Evolutionary conservation across 208 protist species (phyloP), one percentile per base, ranked within the genome.

Genomic region (Crithidia mellificae): DNA sequence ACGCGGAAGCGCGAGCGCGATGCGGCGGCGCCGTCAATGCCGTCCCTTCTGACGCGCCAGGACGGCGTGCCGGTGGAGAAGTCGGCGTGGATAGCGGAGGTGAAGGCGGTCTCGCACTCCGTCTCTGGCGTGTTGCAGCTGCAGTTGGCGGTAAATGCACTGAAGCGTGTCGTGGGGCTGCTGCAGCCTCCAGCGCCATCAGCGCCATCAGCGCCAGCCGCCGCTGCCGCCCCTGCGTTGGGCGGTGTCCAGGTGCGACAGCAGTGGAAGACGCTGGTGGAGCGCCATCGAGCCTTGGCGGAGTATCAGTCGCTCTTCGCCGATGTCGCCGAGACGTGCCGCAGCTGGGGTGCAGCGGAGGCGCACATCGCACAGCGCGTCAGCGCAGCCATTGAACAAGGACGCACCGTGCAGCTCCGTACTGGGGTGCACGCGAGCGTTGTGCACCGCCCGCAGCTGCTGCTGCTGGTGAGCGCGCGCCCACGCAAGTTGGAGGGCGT

Each of bases 361-460:
- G 59, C 27, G 30, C 50, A 44, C 39, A 54, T 91, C 24, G 81
- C 79, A 20, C 46, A 20, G 27, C 22, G 55, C 25, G 58, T 87
- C 56, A 44, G 68, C 47, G 55, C 32, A 0, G 80, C 84, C 11
- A 61, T 78, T 20, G 49, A 63, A 19, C 43, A 57, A 6, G 55
- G 76, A 25, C n/a, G 12, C 57, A 66, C 78, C 14, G 78, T 92
- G 19, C 84, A 83, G 5, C 59, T 94, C 15, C 85, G 82, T 39
- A 78, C 84, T 22, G 89, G 89, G 2, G 78, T 90, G 11, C 80
- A 81, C 61, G 65, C 80, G 47, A 90, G 80, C 0, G 66, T 94
- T 6, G 6, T 92, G 0, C 80, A 91, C 1, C 59, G 85, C 41
- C 50, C 29, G 1, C 47, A 71, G 29, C 43, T 88, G 15, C 70